phyloP scores from a whole-genome alignment of 2,329 filamentous ascomycete genomes.

The Exophiala dermatitidis region DNA sequence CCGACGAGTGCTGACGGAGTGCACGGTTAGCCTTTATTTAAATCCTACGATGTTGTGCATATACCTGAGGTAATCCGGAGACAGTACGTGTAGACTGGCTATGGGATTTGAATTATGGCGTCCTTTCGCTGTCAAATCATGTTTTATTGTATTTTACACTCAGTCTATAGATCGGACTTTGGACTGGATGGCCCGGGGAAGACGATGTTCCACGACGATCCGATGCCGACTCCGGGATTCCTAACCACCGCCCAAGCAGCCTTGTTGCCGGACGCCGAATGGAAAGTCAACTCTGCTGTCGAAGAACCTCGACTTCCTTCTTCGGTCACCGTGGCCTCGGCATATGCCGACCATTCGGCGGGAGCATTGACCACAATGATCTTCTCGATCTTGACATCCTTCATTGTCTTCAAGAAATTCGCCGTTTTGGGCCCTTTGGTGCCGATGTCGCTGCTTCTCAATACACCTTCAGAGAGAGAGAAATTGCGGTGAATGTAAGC shows the following conservation, averaged over 20 bases:
- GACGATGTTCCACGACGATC: constrained; percentile 56
- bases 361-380: constrained; percentile 77
- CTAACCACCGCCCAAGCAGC: constrained; percentile 59
- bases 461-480: constrained; percentile 50
- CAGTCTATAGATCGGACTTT: constrained; percentile 23
- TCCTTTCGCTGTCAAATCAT: background rate
- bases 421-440: constrained; percentile 56
- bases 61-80: too few relatives aligned
- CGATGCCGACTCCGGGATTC: constrained; percentile 56
- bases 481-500: constrained; percentile 85
- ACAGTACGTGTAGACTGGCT: too few relatives aligned
- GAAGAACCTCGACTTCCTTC: constrained; percentile 40
- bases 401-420: constrained; percentile 72
- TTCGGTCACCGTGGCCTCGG: constrained; percentile 46
- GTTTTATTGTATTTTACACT: background rate
- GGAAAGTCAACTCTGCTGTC: constrained; percentile 56
- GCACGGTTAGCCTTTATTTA: too few relatives aligned
- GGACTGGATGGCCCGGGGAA: constrained; percentile 35
- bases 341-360: constrained; percentile 59
- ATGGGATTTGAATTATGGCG: background rate
- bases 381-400: constrained; percentile 70
- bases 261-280: constrained; percentile 46
- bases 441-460: constrained; percentile 65
- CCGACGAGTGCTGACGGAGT: too few relatives aligned
- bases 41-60: too few relatives aligned